phyloP scores from a whole-genome alignment of 306 rosid species.

The Vigna unguiculata region DNA sequence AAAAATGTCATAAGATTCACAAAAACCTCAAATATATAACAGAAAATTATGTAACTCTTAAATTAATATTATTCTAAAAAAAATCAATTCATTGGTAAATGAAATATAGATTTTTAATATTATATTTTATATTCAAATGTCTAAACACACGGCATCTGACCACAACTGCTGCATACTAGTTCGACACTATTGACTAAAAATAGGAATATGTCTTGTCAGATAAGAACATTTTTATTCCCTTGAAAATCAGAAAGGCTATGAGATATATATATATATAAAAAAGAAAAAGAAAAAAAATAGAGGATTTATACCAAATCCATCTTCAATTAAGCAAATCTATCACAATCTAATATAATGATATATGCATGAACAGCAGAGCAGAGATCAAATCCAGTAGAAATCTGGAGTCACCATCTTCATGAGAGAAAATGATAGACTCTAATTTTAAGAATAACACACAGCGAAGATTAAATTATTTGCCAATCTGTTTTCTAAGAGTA shows the following conservation, averaged over 20 bases:
- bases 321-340: slow-evolving; percentile 7
- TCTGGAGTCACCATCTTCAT: slow-evolving; percentile 16
- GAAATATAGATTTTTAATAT: not conserved
- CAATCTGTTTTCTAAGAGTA: not conserved
- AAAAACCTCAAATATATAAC: not conserved
- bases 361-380: slow-evolving; percentile 23
- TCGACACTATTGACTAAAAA: slow-evolving; percentile 9
- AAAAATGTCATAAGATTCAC: not conserved
- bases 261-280: not conserved
- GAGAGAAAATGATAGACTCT: slow-evolving; percentile 1
- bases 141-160: slow-evolving; percentile 4
- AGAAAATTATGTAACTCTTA: not conserved
- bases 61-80: not conserved
- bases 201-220: not conserved
- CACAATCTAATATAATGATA: slow-evolving; percentile 21
- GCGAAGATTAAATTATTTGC: slow-evolving; percentile 8
- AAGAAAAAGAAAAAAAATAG: not conserved
- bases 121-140: not conserved
- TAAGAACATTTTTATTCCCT: not conserved
- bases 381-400: slow-evolving; percentile 1
- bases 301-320: slow-evolving; percentile 10
- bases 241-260: not conserved
- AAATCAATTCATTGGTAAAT: slow-evolving; percentile 9
- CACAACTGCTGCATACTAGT: not conserved
- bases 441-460: slow-evolving; percentile 12